Percentiles rank a stretch among this genome's conserved stretches.
Conservation (phyloP, 495 filamentous ascomycete genomes). For the Hyaloscypha finlandica region DNA sequence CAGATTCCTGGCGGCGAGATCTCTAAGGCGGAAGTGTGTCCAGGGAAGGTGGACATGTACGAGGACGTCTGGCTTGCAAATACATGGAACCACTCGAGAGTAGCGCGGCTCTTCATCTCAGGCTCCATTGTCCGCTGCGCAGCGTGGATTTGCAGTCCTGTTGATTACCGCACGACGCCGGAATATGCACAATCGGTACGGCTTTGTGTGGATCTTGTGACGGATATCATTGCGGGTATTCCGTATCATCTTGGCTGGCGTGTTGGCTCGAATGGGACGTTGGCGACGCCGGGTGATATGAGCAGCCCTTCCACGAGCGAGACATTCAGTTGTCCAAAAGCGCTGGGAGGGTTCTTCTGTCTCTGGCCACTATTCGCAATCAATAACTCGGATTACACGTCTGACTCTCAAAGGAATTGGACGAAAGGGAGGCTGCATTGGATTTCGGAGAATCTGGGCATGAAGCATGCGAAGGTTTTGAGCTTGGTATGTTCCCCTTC, state of each 20-base stretch:
- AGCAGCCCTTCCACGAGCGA: background rate
- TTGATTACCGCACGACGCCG: slow-evolving; percentile 54
- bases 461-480: slow-evolving; percentile 51
- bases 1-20: slow-evolving; percentile 41
- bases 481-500: slow-evolving; percentile 36
- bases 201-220: slow-evolving; percentile 44
- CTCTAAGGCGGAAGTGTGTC: slow-evolving; percentile 46
- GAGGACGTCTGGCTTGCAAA: slow-evolving; percentile 50
- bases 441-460: slow-evolving; percentile 49
- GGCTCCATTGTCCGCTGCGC: slow-evolving; percentile 50
- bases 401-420: slow-evolving; percentile 51
- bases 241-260: slow-evolving; percentile 56
- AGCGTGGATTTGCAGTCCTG: slow-evolving; percentile 51
- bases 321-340: slow-evolving; percentile 35
- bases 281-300: slow-evolving; percentile 37
- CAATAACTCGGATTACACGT: slow-evolving; percentile 48
- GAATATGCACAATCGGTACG: slow-evolving; percentile 49
- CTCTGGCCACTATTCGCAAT: slow-evolving; percentile 46
- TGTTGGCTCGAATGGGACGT: slow-evolving; percentile 34
- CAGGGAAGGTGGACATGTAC: slow-evolving; percentile 53
- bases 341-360: slow-evolving; percentile 48
- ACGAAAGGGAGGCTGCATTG: slow-evolving; percentile 44
- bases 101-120: slow-evolving; percentile 46
- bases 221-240: slow-evolving; percentile 51
- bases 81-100: slow-evolving; percentile 49